phyloP scores from a whole-genome alignment of 371 early-diverging fungal species.

The Rhizopus stolonifer region DNA sequence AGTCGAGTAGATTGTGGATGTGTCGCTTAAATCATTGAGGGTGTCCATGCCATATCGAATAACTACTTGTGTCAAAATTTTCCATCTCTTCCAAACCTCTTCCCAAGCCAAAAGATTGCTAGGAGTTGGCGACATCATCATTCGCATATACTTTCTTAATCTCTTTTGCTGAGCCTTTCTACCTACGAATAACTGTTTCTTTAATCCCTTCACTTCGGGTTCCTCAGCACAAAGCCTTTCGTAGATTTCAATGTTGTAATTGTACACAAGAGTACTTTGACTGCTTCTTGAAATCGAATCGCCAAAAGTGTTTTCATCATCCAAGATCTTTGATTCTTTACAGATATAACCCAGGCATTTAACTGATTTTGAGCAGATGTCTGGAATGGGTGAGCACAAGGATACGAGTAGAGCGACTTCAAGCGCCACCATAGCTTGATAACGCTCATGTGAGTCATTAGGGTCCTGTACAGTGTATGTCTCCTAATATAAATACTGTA shows the following conservation, averaged over 20 bases:
- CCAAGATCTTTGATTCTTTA: conserved; percentile 54
- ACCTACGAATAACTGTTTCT: conserved; percentile 51
- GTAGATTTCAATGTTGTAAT: conserved; percentile 71
- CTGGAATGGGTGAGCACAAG: conserved; percentile 70
- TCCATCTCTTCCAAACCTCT: conserved; percentile 80
- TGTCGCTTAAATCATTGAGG: conserved; percentile 11
- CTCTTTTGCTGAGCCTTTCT: conserved; percentile 76
- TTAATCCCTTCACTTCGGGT: conserved; percentile 15
- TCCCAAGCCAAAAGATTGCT: conserved; percentile 82
- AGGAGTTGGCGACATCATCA: conserved; percentile 61
- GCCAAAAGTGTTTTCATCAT: conserved; percentile 33
- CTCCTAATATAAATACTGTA: conserved; percentile 26
- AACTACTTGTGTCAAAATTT: conserved; percentile 37
- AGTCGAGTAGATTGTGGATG: not conserved
- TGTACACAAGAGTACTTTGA: conserved; percentile 47
- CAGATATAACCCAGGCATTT: conserved; percentile 58
- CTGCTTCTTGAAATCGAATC: conserved; percentile 22
- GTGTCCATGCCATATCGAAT: conserved; percentile 26
- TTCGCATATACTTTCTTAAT: conserved; percentile 65
- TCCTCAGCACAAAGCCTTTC: conserved; percentile 59
- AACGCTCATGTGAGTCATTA: conserved; percentile 58
- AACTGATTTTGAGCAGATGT: conserved; percentile 59
- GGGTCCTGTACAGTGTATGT: conserved; percentile 37
- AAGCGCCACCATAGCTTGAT: conserved; percentile 62
- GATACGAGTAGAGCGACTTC: conserved; percentile 75